Evolutionary conservation across 163 green algal species (phyloP), one percentile per base, ranked within the genome.

Genomic region (Scenedesmus sp.): DNA sequence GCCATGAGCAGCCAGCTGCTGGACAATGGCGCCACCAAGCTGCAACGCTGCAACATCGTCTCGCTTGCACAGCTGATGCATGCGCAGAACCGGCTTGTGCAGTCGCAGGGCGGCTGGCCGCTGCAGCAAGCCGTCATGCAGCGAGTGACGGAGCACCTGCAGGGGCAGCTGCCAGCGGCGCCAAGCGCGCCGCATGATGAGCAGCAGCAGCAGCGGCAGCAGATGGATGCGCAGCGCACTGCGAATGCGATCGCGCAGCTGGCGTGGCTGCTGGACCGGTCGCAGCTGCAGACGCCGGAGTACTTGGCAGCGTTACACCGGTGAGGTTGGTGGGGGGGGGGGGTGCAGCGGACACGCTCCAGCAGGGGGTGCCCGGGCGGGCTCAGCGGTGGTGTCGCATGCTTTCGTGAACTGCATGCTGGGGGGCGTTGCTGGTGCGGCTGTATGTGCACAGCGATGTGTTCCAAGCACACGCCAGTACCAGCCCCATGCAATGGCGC

Each of bases 131-230:
- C 61, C 24, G 37, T 81, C 22, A 37, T 76, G 81, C 49, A 73
- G 81, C n/a, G 30, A 51, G 1, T 87, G 15, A 72, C 42, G 16
- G 46, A 49, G 53, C 20, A 87, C 15, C 24, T 68, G 35, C 33
- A 82, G 73, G 15, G 33, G 73, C 72, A 30, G 18, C 35, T 33
- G 9, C 16, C 78, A 84, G 4, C 68, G 42, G 35, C 35, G 72
- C 72, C 22, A 81, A 46, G 30, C n/a, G 49, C 49, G 15, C 49
- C 15, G 49, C 49, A 56, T 13, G 15, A 13, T 12, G 49, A 83
- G 79, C 79, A 85, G 22, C 37, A 85, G 56, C 81, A 73, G 81
- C 30, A 46, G 81, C 81, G 43, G 80, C 43, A 40, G 80, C 44
- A 70, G 43, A 9, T 70, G 24, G 44, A 70, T 40, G 44, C 2